Base-by-base conservation (phyloP, 2,329 filamentous ascomycete species). In the Aureobasidium sp. region DNA sequence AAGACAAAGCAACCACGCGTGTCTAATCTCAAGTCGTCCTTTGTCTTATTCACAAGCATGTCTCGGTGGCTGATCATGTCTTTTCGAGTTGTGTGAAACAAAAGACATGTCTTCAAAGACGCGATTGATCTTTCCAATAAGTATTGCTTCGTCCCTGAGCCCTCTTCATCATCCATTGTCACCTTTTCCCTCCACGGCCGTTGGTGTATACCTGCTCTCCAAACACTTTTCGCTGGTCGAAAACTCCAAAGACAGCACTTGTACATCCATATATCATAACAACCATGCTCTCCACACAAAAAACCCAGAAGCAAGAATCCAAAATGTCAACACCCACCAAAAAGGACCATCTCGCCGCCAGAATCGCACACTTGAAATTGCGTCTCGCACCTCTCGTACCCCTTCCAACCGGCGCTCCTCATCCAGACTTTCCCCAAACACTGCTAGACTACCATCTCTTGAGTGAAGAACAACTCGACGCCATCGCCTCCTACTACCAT, bases 401-500 rank as follows among this genome's bases (percentile, higher is more conserved):
- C 14, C 68, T 79, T 0, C 72, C 73, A 74, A 87, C 66, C 78
- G 87, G 87, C 54, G 70, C 75, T n/a, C 75, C 87, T 2, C 87
- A 89, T 68, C 82, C 85, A 0, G 72, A 77, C 61, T 91, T 88
- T 72, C 88, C 88, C 1, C 69, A 70, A 22, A 88, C 83, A 3
- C 78, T 91, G 60, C 83, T 91, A 49, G 81, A 82, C 70, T 90
- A 88, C 75, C 89, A 87, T 81, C 84, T 91, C 35, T 81, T 91
- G 40, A 91, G 86, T 17, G 85, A 89, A 71, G 75, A 75, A 33
- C 80, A 91, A 74, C 84, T 90, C 60, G 88, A 91, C 75, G 76
- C 77, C 60, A 80, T 91, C 44, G 88, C 88, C 3, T 77, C 81
- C 66, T 90, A 88, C 74, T 91, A 91, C 77, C 86, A 89, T 75